Base-by-base conservation (phyloP, 2,329 filamentous ascomycete genomes). In the Amylocarpus encephaloides region DNA sequence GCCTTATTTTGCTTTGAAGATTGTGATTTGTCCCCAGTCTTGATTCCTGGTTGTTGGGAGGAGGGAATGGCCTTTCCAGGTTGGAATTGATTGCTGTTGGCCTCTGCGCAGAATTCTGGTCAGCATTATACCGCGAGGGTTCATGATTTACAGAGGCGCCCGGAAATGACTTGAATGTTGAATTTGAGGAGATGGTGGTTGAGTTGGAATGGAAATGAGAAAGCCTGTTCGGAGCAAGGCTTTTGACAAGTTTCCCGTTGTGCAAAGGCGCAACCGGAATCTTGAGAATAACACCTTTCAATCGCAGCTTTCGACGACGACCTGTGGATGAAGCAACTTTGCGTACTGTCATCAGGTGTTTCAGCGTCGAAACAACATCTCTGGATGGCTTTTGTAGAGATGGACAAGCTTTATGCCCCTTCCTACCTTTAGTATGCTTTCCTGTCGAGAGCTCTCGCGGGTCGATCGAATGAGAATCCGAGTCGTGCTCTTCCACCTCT, bases 361-460 rank as follows among this genome's bases (percentile, higher is more conserved):
- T 26, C 22, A 7, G 22, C 22, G 7, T 26, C 7, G 22, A 26
- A 7, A 13, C 15, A 44, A 15, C 30, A 33, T 29, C 13, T 15
- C 18, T 33, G 7, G 44, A 13, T 33, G 46, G 30, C 22, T 47
- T 51, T 43, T 41, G 10, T 18, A 33, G 38, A 38, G 18, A 42
- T 50, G 19, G 18, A 40, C 44, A 34, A 19, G 13, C 9, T 34
- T 46, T 42, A 34, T 22, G 39, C 32, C 43, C 18, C 32, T 42
- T 48, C 50, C 30, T 54, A 54, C 52, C 52, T 54, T 49, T 48
- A 7, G 48, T 13, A 26, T 40, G 29, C 26, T 43, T 33, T 12
- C 18, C 41, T 29, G 42, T 32, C 19, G 48, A 34, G 16, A 54
- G 38, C 32, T 54, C 52, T 35, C 39, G 45, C 13, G 43, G 47